Conservation (phyloP, 371 early-diverging fungal species). For the Nosema muscidifuracis region DNA sequence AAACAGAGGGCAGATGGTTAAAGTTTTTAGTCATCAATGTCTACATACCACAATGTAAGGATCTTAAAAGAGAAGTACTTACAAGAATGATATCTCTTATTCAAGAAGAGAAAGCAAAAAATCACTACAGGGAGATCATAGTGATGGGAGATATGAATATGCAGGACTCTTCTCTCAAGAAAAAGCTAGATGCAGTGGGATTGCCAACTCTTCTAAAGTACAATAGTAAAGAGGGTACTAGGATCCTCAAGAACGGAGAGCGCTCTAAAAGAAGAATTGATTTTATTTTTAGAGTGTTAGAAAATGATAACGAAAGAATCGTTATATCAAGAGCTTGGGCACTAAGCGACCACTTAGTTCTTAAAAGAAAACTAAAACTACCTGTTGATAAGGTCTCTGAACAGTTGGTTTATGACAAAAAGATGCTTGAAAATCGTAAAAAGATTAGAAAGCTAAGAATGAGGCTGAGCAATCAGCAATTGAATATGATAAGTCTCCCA, state of each 20-base stretch:
- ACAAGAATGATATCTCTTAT: background rate
- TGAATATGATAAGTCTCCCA: background rate
- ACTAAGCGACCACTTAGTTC: background rate
- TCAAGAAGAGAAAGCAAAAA: background rate
- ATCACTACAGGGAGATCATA: too few relatives aligned
- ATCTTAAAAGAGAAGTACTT: background rate
- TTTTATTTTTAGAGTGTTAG: background rate
- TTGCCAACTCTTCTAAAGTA: background rate
- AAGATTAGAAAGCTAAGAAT: background rate
- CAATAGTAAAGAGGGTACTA: background rate
- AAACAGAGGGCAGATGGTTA: background rate
- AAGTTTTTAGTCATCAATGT: slow-evolving; percentile 1
- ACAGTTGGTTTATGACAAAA: slow-evolving; percentile 3
- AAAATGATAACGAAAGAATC: slow-evolving; percentile 7
- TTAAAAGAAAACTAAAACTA: slow-evolving; percentile 2
- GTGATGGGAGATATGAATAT: slow-evolving; percentile 5
- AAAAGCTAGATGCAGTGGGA: background rate
- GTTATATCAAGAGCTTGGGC: background rate
- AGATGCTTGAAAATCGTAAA: slow-evolving; percentile 1
- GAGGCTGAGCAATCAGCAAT: slow-evolving; percentile 4
- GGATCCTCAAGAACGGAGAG: slow-evolving; percentile 1
- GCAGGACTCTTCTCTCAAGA: background rate
- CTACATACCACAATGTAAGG: slow-evolving; percentile 2
- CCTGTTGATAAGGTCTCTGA: slow-evolving; percentile 3
- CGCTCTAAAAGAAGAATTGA: background rate